These are phyloP conservation scores for Adansonia gregorii DNA, from an alignment of 441 rosid species.

Conservation along the genomic window DNA sequence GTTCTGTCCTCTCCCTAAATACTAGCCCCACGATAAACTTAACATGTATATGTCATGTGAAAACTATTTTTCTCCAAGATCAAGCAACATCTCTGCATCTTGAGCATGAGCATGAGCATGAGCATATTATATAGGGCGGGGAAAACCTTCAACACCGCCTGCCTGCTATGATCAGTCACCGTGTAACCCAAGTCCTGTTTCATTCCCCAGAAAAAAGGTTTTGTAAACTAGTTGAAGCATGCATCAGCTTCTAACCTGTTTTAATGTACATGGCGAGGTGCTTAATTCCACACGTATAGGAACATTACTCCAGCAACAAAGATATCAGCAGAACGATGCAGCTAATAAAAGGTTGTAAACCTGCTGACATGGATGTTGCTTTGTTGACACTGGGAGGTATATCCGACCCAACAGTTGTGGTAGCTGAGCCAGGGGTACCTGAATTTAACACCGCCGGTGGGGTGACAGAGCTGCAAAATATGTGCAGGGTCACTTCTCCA, in stretches of 20 bases:
- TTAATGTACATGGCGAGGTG: conserved; percentile 8
- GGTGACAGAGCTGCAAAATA: conserved; percentile 39
- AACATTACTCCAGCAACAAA: conserved; percentile 42
- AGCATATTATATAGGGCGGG: too few relatives aligned
- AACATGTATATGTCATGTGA: background rate
- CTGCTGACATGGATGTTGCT: conserved; percentile 55
- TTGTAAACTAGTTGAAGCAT: conserved; percentile 27
- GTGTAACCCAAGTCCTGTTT: conserved; percentile 16
- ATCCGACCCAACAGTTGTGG: conserved; percentile 49
- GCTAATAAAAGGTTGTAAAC: conserved; percentile 36
- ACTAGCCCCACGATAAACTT: too few relatives aligned
- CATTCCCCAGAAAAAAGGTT: conserved; percentile 18
- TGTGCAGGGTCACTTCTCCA: background rate
- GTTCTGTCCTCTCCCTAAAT: too few relatives aligned
- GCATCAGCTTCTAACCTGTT: conserved; percentile 20
- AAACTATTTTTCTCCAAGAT: conserved; percentile 17
- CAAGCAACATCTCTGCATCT: conserved; percentile 35
- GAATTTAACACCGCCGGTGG: conserved; percentile 69
- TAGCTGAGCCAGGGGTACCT: conserved; percentile 53
- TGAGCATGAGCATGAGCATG: background rate
- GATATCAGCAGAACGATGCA: conserved; percentile 35
- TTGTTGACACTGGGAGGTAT: conserved; percentile 51
- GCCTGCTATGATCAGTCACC: background rate
- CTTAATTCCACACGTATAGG: conserved; percentile 28
- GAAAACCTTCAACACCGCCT: conserved; percentile 22